Percentiles rank a stretch among this genome's conserved stretches.
phyloP scores from a whole-genome alignment of 768 basidiomycete species.

The Hortiboletus campestris region DNA sequence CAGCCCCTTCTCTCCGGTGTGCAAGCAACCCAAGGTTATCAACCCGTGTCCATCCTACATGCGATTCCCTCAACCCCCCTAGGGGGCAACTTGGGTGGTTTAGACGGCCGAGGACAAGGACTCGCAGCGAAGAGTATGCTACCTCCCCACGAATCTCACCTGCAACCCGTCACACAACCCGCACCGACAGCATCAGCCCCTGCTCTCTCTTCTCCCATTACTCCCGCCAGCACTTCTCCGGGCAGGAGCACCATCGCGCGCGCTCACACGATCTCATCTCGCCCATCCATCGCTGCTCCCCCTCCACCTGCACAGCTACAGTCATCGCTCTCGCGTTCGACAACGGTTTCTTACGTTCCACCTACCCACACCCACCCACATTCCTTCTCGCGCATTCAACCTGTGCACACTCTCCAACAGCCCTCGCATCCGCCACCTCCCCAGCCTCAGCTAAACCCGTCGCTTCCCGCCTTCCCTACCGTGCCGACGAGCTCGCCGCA shows the following conservation, averaged over 20 bases:
- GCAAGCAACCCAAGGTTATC: slow-evolving; percentile 16
- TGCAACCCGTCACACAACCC: slow-evolving; percentile 21
- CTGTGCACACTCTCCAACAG: slow-evolving; percentile 4
- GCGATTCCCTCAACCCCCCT: slow-evolving; percentile 4
- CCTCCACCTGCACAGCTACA: slow-evolving; percentile 11
- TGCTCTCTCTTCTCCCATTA: slow-evolving; percentile 18
- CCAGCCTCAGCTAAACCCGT: slow-evolving; percentile 18
- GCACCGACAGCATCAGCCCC: slow-evolving; percentile 13
- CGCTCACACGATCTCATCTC: slow-evolving; percentile 29
- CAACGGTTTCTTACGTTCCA: slow-evolving; percentile 21
- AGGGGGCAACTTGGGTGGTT: neutral
- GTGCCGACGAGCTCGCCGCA: slow-evolving; percentile 62
- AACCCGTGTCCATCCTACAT: slow-evolving; percentile 23
- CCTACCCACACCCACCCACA: slow-evolving; percentile 6
- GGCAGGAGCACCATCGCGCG: slow-evolving; percentile 21
- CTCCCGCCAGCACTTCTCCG: slow-evolving; percentile 13
- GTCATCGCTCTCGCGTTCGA: slow-evolving; percentile 22
- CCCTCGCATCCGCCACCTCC: slow-evolving; percentile 9
- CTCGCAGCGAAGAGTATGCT: neutral
- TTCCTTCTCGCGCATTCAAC: slow-evolving; percentile 2
- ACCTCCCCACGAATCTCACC: slow-evolving; percentile 7
- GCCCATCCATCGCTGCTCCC: slow-evolving; percentile 16
- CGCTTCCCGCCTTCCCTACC: slow-evolving; percentile 61
- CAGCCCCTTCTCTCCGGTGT: slow-evolving; percentile 11
- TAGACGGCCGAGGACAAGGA: slow-evolving; percentile 19